These are phyloP conservation scores for Venturia oleaginea DNA, from an alignment of 2,329 filamentous ascomycete species.

Conservation along the genomic window DNA sequence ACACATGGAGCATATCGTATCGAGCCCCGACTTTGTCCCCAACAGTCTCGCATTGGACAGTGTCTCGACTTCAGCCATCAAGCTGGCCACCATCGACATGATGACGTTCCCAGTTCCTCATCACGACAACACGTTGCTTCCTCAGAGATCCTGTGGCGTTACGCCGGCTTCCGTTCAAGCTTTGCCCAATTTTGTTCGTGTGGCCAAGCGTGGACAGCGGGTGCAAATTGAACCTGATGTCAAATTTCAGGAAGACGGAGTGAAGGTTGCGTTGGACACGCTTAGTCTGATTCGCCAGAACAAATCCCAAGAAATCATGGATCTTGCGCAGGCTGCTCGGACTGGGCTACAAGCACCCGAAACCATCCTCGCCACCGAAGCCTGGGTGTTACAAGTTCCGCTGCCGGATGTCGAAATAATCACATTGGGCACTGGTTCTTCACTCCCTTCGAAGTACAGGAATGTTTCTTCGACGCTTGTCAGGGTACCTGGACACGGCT, in stretches of 20 bases:
- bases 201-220: constrained; percentile 30
- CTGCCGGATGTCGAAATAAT: constrained; percentile 72
- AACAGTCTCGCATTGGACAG: constrained; percentile 67
- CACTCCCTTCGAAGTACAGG: constrained; percentile 82
- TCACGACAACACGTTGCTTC: constrained; percentile 48
- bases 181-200: constrained; percentile 18
- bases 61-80: constrained; percentile 55
- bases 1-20: constrained; percentile 64
- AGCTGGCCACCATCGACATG: constrained; percentile 63
- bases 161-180: constrained; percentile 18
- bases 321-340: constrained; percentile 36
- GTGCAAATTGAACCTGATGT: constrained; percentile 29
- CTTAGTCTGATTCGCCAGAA: constrained; percentile 21
- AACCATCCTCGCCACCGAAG: constrained; percentile 39
- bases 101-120: constrained; percentile 63
- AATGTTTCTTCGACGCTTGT: constrained; percentile 89
- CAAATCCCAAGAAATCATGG: constrained; percentile 38
- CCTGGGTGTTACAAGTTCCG: constrained; percentile 58
- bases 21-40: constrained; percentile 62
- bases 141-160: constrained; percentile 23
- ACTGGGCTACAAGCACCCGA: neutral
- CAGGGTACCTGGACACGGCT: constrained; percentile 75
- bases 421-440: constrained; percentile 83
- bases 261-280: constrained; percentile 41
- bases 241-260: constrained; percentile 37